phyloP scores from a whole-genome alignment of 2,329 filamentous ascomycete genomes.

The Cladorrhinum sp. region DNA sequence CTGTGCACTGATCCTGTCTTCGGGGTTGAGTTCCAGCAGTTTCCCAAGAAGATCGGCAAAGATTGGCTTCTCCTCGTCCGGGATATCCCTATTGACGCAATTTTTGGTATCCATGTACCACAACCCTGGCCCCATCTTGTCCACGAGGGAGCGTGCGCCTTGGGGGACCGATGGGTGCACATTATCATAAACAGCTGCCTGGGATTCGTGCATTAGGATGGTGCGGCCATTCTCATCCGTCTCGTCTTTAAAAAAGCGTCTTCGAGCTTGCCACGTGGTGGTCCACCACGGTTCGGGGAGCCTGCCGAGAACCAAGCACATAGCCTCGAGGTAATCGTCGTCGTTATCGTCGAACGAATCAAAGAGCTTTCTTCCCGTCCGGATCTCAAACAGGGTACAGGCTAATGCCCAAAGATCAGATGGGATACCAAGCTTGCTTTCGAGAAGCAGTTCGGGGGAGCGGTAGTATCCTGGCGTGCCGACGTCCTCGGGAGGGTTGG shows the following conservation, averaged over 20 bases:
- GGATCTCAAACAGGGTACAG: constrained; percentile 35
- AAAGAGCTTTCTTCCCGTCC: constrained; percentile 31
- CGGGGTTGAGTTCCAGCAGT: constrained; percentile 24
- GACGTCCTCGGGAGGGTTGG: constrained; percentile 21
- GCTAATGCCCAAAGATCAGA: constrained; percentile 36
- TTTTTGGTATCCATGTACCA: constrained; percentile 9
- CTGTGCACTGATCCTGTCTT: constrained; percentile 18
- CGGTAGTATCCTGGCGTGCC: constrained; percentile 32
- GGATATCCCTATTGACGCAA: constrained; percentile 19
- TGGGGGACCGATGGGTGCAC: not conserved
- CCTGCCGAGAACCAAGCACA: constrained; percentile 33
- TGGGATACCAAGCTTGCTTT: constrained; percentile 20
- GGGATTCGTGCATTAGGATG: constrained; percentile 1
- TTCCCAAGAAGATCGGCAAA: constrained; percentile 29
- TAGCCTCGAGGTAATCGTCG: constrained; percentile 31
- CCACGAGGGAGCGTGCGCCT: not conserved
- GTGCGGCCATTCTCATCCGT: constrained; percentile 18
- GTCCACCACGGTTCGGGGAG: constrained; percentile 34
- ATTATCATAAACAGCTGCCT: not conserved
- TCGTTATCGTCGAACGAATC: constrained; percentile 28
- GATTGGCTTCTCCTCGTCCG: constrained; percentile 23
- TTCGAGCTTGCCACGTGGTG: constrained; percentile 28
- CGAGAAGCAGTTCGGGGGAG: constrained; percentile 30
- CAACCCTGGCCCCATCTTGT: not conserved
- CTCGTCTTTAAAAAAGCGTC: constrained; percentile 26